Evolutionary conservation across 1,139 yeast species (phyloP).

Genomic region (Yamadazyma spencermartinsiae): DNA sequence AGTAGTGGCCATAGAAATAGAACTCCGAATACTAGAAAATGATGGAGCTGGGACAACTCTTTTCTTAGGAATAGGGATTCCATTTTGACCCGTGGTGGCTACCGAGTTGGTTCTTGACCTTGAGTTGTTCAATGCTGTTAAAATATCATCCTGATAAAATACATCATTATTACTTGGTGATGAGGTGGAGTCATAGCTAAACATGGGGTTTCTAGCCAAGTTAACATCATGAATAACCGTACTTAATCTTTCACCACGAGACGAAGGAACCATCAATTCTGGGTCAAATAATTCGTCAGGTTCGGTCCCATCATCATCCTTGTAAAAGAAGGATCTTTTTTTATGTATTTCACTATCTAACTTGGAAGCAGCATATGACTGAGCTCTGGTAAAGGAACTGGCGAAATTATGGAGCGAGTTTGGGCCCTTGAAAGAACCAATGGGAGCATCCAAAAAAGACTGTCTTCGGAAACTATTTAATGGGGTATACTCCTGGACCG

Average conservation of each 20-base stretch:
- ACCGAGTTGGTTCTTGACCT: slow-evolving; percentile 34
- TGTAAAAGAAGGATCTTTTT: slow-evolving; percentile 41
- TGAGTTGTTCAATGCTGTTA: slow-evolving; percentile 26
- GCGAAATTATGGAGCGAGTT: slow-evolving; percentile 51
- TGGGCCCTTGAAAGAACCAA: slow-evolving; percentile 50
- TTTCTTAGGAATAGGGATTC: slow-evolving; percentile 25
- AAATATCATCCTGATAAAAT: slow-evolving; percentile 42
- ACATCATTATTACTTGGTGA: slow-evolving; percentile 31
- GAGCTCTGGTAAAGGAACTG: slow-evolving; percentile 49
- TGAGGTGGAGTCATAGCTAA: slow-evolving; percentile 18
- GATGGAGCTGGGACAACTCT: slow-evolving; percentile 31
- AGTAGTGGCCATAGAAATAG: slow-evolving; percentile 42
- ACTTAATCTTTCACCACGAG: slow-evolving; percentile 64
- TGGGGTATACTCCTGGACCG: slow-evolving; percentile 19
- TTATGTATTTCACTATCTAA: slow-evolving; percentile 46
- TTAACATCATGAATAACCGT: slow-evolving; percentile 44
- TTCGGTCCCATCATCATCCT: slow-evolving; percentile 17
- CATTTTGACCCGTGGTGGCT: slow-evolving; percentile 14
- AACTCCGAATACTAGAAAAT: slow-evolving; percentile 37
- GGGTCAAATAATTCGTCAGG: slow-evolving; percentile 63
- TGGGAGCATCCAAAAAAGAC: slow-evolving; percentile 39
- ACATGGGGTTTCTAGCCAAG: slow-evolving; percentile 26
- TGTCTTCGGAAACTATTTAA: slow-evolving; percentile 24
- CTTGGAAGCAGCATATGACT: slow-evolving; percentile 45
- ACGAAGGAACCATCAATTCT: slow-evolving; percentile 65